Conservation (phyloP, 768 basidiomycete genomes). For the Tulasnella sp. region DNA sequence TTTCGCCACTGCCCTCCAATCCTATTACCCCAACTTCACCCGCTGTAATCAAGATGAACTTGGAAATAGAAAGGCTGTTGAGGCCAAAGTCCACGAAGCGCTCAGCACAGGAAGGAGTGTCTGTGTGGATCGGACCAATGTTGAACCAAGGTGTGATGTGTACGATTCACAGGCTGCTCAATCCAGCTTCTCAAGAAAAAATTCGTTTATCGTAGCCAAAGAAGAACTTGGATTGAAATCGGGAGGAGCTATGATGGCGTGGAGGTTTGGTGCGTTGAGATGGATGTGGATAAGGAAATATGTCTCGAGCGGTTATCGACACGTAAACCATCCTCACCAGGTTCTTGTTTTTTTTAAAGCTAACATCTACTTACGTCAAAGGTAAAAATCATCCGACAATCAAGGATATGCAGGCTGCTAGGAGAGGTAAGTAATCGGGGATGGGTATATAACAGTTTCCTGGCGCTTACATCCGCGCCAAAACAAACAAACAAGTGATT, state of each 20-base stretch:
- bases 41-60: slow-evolving; percentile 77
- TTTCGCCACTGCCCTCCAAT: slow-evolving; percentile 61
- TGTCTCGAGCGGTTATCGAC: slow-evolving; percentile 41
- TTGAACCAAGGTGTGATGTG: slow-evolving; percentile 46
- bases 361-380: slow-evolving; percentile 24
- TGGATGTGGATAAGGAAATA: slow-evolving; percentile 67
- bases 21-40: slow-evolving; percentile 46
- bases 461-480: too few species aligned
- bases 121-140: slow-evolving; percentile 70
- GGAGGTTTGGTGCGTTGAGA: slow-evolving; percentile 48
- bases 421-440: slow-evolving; percentile 20
- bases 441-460: too few species aligned
- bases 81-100: slow-evolving; percentile 41
- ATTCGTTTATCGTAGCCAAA: slow-evolving; percentile 17
- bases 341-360: too few species aligned
- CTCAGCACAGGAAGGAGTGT: slow-evolving; percentile 54
- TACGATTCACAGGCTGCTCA: slow-evolving; percentile 22
- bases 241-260: slow-evolving; percentile 54
- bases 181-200: slow-evolving; percentile 11
- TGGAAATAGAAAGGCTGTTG: slow-evolving; percentile 55
- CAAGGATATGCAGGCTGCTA: slow-evolving; percentile 23
- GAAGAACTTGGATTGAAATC: slow-evolving; percentile 50
- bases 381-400: slow-evolving; percentile 72
- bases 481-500: slow-evolving; percentile 38
- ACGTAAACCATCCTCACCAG: slow-evolving; percentile 35